A percentile compares a stretch with the other conserved stretches of the same genome.
Conservation (phyloP, 1,284 basidiomycete species). For the Laetiporus sulphureus region DNA sequence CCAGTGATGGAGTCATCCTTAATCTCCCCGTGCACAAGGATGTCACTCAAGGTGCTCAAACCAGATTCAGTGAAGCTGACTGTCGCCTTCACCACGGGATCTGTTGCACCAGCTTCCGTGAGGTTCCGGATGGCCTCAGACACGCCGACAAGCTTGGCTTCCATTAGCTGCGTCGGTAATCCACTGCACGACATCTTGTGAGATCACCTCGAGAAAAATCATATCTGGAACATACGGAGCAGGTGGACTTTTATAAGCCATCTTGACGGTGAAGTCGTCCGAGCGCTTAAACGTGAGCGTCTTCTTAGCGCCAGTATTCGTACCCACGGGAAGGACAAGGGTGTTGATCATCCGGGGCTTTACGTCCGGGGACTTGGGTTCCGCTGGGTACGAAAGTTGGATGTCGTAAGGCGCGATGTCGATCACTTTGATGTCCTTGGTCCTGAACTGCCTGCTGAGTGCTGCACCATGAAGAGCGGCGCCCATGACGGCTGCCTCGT, state of each 20-base stretch:
- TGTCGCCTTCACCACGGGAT: constrained; percentile 77
- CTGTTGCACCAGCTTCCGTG: constrained; percentile 63
- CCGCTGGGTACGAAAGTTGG: constrained; percentile 69
- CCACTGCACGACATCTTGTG: no score
- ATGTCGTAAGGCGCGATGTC: constrained; percentile 74
- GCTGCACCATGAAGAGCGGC: constrained; percentile 92
- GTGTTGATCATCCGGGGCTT: constrained; percentile 66
- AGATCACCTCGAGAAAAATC: no score
- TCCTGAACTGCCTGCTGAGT: constrained; percentile 89
- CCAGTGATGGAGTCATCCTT: constrained; percentile 75
- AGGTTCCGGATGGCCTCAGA: constrained; percentile 67
- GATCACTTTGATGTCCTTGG: constrained; percentile 85
- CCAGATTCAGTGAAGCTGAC: constrained; percentile 80
- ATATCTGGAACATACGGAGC: constrained; percentile 45
- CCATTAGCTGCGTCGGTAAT: constrained; percentile 62
- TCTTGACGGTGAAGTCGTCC: constrained; percentile 68
- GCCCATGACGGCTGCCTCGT: constrained; percentile 91
- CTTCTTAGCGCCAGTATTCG: constrained; percentile 76
- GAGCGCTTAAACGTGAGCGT: constrained; percentile 76
- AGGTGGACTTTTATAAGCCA: constrained; percentile 62
- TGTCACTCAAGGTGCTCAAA: constrained; percentile 73
- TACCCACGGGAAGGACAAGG: constrained; percentile 68
- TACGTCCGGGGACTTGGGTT: constrained; percentile 38
- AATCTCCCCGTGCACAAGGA: constrained; percentile 68
- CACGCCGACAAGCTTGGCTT: constrained; percentile 64